Conservation (phyloP, 371 early-diverging fungal species). For the Batkoa obscura region DNA sequence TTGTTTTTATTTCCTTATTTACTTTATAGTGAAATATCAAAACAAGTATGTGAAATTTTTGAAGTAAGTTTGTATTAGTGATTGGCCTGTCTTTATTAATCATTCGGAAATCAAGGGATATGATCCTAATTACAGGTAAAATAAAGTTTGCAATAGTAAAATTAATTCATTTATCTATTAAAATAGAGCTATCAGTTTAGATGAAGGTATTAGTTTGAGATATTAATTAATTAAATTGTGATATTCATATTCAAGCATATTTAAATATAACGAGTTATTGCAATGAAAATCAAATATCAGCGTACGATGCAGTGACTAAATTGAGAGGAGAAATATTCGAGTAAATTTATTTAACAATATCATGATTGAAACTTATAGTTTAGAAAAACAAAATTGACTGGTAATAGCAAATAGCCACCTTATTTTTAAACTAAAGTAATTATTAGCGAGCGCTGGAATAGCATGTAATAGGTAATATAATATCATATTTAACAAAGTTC, state of each 20-base stretch:
- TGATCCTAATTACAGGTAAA: constrained; percentile 1
- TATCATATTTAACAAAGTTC: not conserved
- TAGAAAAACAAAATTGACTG: not conserved
- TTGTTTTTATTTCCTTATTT: not conserved
- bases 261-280: constrained; percentile 2
- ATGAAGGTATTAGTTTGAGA: not conserved
- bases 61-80: not conserved
- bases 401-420: not conserved
- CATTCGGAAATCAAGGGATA: not conserved
- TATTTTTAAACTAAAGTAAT: not conserved
- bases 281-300: not conserved
- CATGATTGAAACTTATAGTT: not conserved
- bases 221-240: not conserved
- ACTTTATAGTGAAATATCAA: not conserved
- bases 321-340: not conserved
- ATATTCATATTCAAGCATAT: not conserved
- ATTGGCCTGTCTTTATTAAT: not conserved
- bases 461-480: not conserved
- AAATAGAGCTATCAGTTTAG: constrained; percentile 4
- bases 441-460: constrained; percentile 1
- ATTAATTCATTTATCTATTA: not conserved
- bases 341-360: not conserved
- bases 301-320: not conserved
- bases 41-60: not conserved
- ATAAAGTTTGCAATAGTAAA: not conserved